A percentile compares a stretch with the other conserved stretches of the same genome.
Conservation (phyloP, 192 early-diverging fungal genomes). For the Entomortierella lignicola region DNA sequence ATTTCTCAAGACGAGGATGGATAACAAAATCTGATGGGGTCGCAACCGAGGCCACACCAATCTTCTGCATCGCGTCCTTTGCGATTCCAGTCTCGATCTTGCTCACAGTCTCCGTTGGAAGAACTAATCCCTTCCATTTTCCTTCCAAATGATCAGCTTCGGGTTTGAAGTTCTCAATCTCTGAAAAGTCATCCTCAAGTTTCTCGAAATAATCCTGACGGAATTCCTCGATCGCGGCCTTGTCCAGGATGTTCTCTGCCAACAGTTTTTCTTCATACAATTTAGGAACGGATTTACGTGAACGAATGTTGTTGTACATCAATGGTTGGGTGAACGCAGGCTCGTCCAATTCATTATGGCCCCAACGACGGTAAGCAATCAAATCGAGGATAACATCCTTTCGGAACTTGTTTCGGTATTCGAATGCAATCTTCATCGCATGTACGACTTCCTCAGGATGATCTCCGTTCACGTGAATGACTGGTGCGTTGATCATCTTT, state of each 20-base stretch:
- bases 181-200: slow-evolving; percentile 71
- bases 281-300: slow-evolving; percentile 83
- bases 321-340: slow-evolving; percentile 96
- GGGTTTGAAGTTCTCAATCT: slow-evolving; percentile 70
- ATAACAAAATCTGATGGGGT: slow-evolving; percentile 74
- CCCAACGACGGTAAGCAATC: slow-evolving; percentile 96
- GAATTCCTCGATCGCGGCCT: slow-evolving; percentile 63
- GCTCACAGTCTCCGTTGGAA: slow-evolving; percentile 68
- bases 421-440: slow-evolving; percentile 86
- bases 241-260: slow-evolving; percentile 60
- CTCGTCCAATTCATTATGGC: slow-evolving; percentile 98
- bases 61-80: slow-evolving; percentile 67
- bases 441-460: slow-evolving; percentile 92
- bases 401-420: slow-evolving; percentile 92
- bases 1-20: slow-evolving; percentile 89
- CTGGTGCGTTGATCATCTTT: slow-evolving; percentile 96
- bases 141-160: slow-evolving; percentile 72
- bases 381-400: slow-evolving; percentile 96
- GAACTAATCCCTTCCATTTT: slow-evolving; percentile 84
- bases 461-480: slow-evolving; percentile 97
- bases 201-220: slow-evolving; percentile 67
- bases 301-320: slow-evolving; percentile 96
- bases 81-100: slow-evolving; percentile 62
- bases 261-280: slow-evolving; percentile 86
- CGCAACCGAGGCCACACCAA: slow-evolving; percentile 85